Evolutionary conservation across 352 stramenopile genomes (phyloP).

Genomic region (Globisporangium nunn): DNA sequence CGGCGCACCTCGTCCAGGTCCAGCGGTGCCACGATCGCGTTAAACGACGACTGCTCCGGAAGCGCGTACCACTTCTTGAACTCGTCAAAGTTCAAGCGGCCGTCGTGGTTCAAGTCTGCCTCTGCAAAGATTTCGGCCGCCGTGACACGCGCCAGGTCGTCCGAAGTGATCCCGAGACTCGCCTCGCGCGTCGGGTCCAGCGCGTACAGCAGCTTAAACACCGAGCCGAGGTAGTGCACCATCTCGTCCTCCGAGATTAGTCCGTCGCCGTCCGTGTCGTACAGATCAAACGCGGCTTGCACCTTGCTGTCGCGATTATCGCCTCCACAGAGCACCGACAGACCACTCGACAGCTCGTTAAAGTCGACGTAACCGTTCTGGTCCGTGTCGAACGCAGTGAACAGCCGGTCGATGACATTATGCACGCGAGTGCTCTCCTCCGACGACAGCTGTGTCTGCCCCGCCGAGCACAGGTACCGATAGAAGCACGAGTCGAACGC

Average conservation of each 20-base stretch:
- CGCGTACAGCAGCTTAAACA: slow-evolving; percentile 78
- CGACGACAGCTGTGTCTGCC: slow-evolving; percentile 24
- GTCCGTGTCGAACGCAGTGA: slow-evolving; percentile 74
- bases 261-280: slow-evolving; percentile 78
- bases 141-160: slow-evolving; percentile 61
- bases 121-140: slow-evolving; percentile 80
- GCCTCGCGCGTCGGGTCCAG: slow-evolving; percentile 53
- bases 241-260: slow-evolving; percentile 84
- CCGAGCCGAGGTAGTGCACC: slow-evolving; percentile 76
- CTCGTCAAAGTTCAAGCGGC: slow-evolving; percentile 78
- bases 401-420: slow-evolving; percentile 68
- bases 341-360: slow-evolving; percentile 64
- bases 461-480: slow-evolving; percentile 42
- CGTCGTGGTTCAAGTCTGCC: slow-evolving; percentile 81
- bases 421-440: slow-evolving; percentile 53
- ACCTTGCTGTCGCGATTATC: slow-evolving; percentile 57
- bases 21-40: slow-evolving; percentile 60
- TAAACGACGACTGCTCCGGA: slow-evolving; percentile 59
- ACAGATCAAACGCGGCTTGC: slow-evolving; percentile 74
- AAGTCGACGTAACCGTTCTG: slow-evolving; percentile 66
- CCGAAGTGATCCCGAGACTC: slow-evolving; percentile 49
- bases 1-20: slow-evolving; percentile 78
- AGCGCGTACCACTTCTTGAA: slow-evolving; percentile 82
- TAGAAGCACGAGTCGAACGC: slow-evolving; percentile 77
- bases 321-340: slow-evolving; percentile 64